Evolutionary conservation across 768 basidiomycete species (phyloP).

Genomic region (Omphalotus guepiniiformis): DNA sequence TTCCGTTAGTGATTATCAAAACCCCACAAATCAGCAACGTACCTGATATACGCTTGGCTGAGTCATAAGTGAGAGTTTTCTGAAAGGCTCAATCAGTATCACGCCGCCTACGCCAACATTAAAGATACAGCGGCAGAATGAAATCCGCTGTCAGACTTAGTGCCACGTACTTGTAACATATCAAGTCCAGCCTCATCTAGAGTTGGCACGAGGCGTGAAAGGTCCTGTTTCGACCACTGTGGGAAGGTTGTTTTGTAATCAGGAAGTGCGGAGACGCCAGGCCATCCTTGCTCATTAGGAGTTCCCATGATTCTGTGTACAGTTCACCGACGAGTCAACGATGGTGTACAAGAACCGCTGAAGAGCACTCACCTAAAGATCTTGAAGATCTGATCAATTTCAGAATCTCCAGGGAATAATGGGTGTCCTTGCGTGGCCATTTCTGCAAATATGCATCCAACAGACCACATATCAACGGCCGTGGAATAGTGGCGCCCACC

Average conservation of each 20-base stretch:
- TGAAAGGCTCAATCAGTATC: constrained; percentile 18
- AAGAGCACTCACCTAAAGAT: constrained; percentile 78
- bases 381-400: constrained; percentile 99
- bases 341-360: background rate
- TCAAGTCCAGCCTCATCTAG: constrained; percentile 81
- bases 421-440: constrained; percentile 92
- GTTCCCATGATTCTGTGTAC: constrained; percentile 82
- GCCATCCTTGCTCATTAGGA: constrained; percentile 89
- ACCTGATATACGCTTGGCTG: constrained; percentile 91
- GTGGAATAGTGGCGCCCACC: constrained; percentile 96
- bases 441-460: constrained; percentile 97
- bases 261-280: constrained; percentile 80
- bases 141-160: background rate
- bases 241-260: constrained; percentile 98
- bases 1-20: background rate
- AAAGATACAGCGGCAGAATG: background rate
- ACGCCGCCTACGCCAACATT: too few relatives aligned
- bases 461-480: constrained; percentile 99
- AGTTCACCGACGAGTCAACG: constrained; percentile 1
- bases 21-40: constrained; percentile 3
- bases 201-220: constrained; percentile 59
- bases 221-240: constrained; percentile 81
- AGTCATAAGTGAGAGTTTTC: constrained; percentile 80
- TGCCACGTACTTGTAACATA: constrained; percentile 56
- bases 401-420: constrained; percentile 97